Conservation (phyloP, 2,329 filamentous ascomycete species). For the Cercospora zeina region DNA sequence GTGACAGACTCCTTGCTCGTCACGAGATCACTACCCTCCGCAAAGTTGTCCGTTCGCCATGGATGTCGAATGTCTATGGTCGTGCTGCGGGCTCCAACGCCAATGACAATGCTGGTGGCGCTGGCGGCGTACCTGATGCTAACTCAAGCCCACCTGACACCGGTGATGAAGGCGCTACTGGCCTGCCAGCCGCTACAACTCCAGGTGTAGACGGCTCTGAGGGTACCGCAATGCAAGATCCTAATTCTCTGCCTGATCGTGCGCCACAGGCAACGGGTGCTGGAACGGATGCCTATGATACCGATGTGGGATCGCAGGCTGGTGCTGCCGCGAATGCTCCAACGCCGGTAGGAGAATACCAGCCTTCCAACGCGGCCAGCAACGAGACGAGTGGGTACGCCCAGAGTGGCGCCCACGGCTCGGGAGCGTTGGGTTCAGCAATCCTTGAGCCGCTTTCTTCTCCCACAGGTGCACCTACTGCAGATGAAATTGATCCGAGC, state of each 20-base stretch:
- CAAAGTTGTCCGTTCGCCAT: conserved; percentile 1
- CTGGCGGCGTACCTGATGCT: neutral
- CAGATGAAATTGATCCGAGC: neutral
- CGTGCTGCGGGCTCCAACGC: neutral
- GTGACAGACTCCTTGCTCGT: neutral
- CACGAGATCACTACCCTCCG: neutral
- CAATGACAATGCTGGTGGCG: neutral
- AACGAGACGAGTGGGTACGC: neutral
- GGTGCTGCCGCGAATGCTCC: neutral
- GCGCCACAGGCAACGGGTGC: neutral
- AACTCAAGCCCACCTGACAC: neutral
- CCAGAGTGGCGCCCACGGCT: neutral
- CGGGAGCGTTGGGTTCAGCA: neutral
- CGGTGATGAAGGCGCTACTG: neutral
- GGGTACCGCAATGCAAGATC: neutral
- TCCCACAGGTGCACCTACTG: neutral
- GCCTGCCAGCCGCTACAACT: neutral
- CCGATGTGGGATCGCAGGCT: neutral
- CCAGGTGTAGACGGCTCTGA: neutral
- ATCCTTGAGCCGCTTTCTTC: neutral
- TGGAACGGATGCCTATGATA: neutral
- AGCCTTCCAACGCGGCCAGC: neutral
- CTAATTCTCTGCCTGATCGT: neutral
- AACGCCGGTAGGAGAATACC: neutral
- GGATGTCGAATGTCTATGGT: neutral